Evolutionary conservation across 106 monocot genomes (phyloP), one percentile per base, ranked within the genome.

Genomic region (Ottelia alismoides): DNA sequence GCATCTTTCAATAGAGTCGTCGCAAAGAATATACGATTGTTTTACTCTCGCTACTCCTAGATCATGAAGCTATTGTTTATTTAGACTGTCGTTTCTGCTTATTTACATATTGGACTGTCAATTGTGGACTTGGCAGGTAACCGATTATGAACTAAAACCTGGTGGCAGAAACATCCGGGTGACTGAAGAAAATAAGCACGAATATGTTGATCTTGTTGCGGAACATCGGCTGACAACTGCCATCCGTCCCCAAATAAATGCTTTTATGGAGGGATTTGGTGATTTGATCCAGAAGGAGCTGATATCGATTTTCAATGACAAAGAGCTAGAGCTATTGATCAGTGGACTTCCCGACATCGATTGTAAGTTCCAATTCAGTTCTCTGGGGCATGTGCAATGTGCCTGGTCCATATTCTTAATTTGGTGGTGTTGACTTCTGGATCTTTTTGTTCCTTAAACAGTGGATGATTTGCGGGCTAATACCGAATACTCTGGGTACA

Each of bases 291-390:
- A 74, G 45, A 72, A 62, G 62, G 98, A 98, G 0, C 54, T 98
- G 49, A 80, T 98, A 61, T 90, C 90, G 2, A 98, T 98, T 21
- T 98, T 98, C 60, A 98, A 98, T 62, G 98, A 98, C 51, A 98
- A 75, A 70, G 98, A 98, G 68, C 73, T 98, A 27, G 98, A 98
- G 62, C 61, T 98, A n/a, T 65, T 98, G 68, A 98, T 98, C 22
- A 98, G 90, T 68, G 98, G 98, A 2, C 98, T 98, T 20, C 98
- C 98, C 23, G 98, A 98, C 50, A 98, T 98, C 58, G 98, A 98
- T 53, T 75, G 98, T 98, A 49, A 85, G 90, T 82, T n/a, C n/a
- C n/a, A n/a, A n/a, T n/a, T n/a, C n/a, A n/a, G 14, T 9, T 21
- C 9, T 16, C 10, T 63, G 23, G 0, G 10, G 17, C 20, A 46